Base-by-base conservation (phyloP, 2,329 filamentous ascomycete species). In the Pseudocercospora musae region DNA sequence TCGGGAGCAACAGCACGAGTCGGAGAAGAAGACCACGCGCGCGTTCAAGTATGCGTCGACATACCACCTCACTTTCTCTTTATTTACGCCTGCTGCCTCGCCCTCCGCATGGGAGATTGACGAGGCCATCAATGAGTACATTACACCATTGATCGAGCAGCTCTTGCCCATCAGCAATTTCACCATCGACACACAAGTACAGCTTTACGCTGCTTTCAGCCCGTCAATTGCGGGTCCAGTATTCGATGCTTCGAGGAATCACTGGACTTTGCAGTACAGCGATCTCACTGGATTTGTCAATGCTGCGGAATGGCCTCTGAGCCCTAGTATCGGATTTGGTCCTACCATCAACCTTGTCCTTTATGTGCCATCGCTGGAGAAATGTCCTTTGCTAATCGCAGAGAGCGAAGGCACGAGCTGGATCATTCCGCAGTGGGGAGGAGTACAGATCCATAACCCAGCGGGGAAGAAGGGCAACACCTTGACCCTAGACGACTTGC, bases 271-370 rank as follows among this genome's bases (percentile, higher is more conserved):
- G 37, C 87, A 85, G 70, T 93, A 92, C 74, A 90, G 96, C 69
- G 92, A 96, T 70, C 82, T 99, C 1, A 92, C 91, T 40, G 93
- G 91, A 1, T 99, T 99, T 73, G 92, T 99, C 77, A 99, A 99
- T 72, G 93, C 94, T 2, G 95, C 95, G 1, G 95, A 99, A 78
- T 99, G 95, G 95, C 95, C 95, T 0, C 79, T 99, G 2, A 96
- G 90, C 65, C 94, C 94, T 0, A 96, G 92, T 60, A 98, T 99
- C 68, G 95, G 93, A 46, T 87, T 87, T 18, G 94, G 94, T 0
- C 95, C 95, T 0, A 99, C 95, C 0, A 88, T 99, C 72, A 98
- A 99, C 77, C 98, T 99, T 74, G 88, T 98, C 60, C 83, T 98
- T 27, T 99, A 95, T 72, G 87, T 96, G 7, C 92, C 93, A 5